Evolutionary conservation across 2,329 filamentous ascomycete genomes (phyloP).

Genomic region (Amylocarpus encephaloides): DNA sequence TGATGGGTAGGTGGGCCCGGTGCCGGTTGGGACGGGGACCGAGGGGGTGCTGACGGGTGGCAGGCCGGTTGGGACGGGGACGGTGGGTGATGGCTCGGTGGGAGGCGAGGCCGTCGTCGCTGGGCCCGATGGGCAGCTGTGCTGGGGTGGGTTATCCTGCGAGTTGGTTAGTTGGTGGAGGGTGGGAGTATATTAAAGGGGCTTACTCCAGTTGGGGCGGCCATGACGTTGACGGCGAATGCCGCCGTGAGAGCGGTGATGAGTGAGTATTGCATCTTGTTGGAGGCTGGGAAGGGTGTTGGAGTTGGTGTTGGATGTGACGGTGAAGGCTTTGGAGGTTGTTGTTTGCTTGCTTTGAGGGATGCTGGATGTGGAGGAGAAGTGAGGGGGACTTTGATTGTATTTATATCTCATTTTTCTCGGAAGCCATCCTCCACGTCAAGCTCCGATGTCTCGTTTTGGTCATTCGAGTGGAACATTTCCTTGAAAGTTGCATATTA

Average conservation of each 20-base stretch:
- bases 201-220: slow-evolving; percentile 3
- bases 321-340: background rate
- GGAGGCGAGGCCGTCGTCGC: background rate
- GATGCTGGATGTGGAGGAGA: background rate
- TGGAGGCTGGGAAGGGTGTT: background rate
- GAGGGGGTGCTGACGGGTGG: background rate
- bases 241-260: background rate
- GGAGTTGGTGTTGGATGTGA: background rate
- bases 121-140: background rate
- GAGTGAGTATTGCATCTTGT: slow-evolving; percentile 2
- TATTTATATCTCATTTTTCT: slow-evolving; percentile 3
- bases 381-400: background rate
- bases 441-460: too few species aligned
- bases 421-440: background rate
- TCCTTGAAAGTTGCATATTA: too few species aligned
- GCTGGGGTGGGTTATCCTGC: background rate
- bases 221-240: background rate
- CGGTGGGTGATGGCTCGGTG: background rate
- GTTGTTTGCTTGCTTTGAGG: background rate
- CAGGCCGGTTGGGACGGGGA: background rate
- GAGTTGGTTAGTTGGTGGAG: background rate
- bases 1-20: background rate
- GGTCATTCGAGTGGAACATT: too few species aligned
- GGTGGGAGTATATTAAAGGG: background rate
- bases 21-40: background rate